Evolutionary conservation across 768 basidiomycete species (phyloP).

Genomic region (Boletus subcaerulescens): DNA sequence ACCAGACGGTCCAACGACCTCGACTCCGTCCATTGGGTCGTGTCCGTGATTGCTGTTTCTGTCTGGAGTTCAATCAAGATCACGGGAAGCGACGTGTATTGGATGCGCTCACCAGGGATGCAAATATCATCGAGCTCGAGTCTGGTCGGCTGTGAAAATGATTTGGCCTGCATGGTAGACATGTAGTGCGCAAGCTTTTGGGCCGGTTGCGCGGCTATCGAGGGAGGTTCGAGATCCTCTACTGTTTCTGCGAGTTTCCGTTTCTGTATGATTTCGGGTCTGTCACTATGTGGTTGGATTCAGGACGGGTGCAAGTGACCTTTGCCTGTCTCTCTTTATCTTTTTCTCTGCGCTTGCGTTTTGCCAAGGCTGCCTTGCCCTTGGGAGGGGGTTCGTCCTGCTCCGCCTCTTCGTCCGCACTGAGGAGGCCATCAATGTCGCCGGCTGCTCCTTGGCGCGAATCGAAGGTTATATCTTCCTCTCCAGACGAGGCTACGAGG

Average conservation of each 20-base stretch:
- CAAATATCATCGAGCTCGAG: constrained; percentile 79
- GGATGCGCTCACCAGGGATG: constrained; percentile 65
- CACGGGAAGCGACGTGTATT: constrained; percentile 13
- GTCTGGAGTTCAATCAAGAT: constrained; percentile 51
- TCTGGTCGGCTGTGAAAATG: constrained; percentile 62
- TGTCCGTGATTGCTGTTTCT: constrained; percentile 76
- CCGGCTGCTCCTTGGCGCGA: constrained; percentile 32
- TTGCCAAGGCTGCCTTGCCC: constrained; percentile 34
- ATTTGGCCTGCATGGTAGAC: constrained; percentile 61
- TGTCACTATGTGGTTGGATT: constrained; percentile 5
- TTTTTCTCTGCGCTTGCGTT: constrained; percentile 73
- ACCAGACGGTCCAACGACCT: constrained; percentile 69
- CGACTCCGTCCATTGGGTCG: constrained; percentile 65
- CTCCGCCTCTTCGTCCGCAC: constrained; percentile 43
- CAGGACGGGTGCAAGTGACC: constrained; percentile 35
- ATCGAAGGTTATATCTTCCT: constrained; percentile 40
- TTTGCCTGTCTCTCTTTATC: constrained; percentile 74
- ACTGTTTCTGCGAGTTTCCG: constrained; percentile 53
- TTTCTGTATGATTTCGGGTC: constrained; percentile 43
- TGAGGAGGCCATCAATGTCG: constrained; percentile 40
- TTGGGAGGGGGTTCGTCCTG: constrained; percentile 28
- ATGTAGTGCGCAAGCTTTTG: constrained; percentile 60
- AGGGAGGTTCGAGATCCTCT: constrained; percentile 38
- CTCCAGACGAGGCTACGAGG: constrained; percentile 59
- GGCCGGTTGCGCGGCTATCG: constrained; percentile 58